These are phyloP conservation scores for Malassezia sympodialis DNA, from an alignment of 1,284 basidiomycete species.

Conservation along the genomic window DNA sequence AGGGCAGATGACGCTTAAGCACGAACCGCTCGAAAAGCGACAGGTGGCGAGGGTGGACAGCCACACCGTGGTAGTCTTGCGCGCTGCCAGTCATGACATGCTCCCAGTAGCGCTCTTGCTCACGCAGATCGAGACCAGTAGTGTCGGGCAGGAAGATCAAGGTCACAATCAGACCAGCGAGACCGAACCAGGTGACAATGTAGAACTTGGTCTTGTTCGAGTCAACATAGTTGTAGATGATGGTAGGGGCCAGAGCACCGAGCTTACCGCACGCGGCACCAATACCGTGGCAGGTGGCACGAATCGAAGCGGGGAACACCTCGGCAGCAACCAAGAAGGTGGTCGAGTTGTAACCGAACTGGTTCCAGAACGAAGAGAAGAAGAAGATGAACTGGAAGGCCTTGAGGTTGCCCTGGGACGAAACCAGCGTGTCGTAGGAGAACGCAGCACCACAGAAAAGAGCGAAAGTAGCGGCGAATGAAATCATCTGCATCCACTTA, in stretches of 20 bases:
- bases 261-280: constrained; percentile 49
- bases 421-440: constrained; percentile 47
- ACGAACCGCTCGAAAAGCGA: constrained; percentile 52
- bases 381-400: constrained; percentile 54
- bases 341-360: constrained; percentile 53
- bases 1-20: constrained; percentile 52
- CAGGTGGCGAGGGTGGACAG: constrained; percentile 54
- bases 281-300: constrained; percentile 49
- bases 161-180: constrained; percentile 52
- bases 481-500: constrained; percentile 53
- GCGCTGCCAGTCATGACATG: constrained; percentile 52
- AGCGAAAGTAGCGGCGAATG: constrained; percentile 52
- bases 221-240: constrained; percentile 49
- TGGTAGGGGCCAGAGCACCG: constrained; percentile 48
- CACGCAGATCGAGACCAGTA: constrained; percentile 54
- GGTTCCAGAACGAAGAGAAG: constrained; percentile 53
- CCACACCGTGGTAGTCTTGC: constrained; percentile 54
- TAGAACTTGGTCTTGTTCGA: constrained; percentile 51
- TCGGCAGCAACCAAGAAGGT: constrained; percentile 49
- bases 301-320: constrained; percentile 48
- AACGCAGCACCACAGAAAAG: constrained; percentile 50
- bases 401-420: constrained; percentile 39
- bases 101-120: constrained; percentile 56
- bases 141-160: constrained; percentile 53
- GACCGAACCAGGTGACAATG: constrained; percentile 55